Evolutionary conservation across 1,284 basidiomycete species (phyloP).

Genomic region (Microbotryum lychnidis-dioicae): DNA sequence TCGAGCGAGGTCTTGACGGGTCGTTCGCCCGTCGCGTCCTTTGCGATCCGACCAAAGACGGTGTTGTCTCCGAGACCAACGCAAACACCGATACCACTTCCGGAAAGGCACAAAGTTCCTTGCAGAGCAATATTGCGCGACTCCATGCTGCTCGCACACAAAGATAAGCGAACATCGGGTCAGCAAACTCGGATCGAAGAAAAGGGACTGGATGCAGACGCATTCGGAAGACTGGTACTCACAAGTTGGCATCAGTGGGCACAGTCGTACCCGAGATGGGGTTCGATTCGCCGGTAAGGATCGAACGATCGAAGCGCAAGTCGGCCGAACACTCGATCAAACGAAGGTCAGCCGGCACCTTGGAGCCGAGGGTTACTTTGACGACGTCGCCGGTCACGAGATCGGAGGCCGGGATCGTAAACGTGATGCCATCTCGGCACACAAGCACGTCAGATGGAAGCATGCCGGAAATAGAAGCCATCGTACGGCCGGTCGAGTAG

Average conservation of each 20-base stretch:
- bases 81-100: conserved; percentile 49
- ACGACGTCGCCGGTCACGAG: conserved; percentile 43
- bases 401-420: conserved; percentile 37
- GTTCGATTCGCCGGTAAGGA: conserved; percentile 56
- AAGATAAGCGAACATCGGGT: conserved; percentile 24
- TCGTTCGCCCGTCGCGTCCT: conserved; percentile 49
- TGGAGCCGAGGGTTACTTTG: conserved; percentile 42
- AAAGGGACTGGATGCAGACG: background rate
- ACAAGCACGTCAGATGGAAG: conserved; percentile 43
- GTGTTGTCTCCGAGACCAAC: conserved; percentile 46
- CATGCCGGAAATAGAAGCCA: conserved; percentile 45
- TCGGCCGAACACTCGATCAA: conserved; percentile 48
- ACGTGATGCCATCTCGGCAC: conserved; percentile 40
- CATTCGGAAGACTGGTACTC: background rate
- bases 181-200: too few relatives aligned
- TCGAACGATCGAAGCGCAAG: conserved; percentile 54
- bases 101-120: conserved; percentile 56
- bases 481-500: conserved; percentile 42
- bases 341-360: conserved; percentile 48
- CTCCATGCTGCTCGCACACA: conserved; percentile 30
- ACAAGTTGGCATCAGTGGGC: conserved; percentile 48
- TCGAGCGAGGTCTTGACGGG: conserved; percentile 42
- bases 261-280: conserved; percentile 51
- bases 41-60: conserved; percentile 54
- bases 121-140: conserved; percentile 57